A percentile compares a stretch with the other conserved stretches of the same genome.
These are phyloP conservation scores for Hymenoscyphus linearis DNA, from an alignment of 2,329 filamentous ascomycete species.

Conservation along the genomic window DNA sequence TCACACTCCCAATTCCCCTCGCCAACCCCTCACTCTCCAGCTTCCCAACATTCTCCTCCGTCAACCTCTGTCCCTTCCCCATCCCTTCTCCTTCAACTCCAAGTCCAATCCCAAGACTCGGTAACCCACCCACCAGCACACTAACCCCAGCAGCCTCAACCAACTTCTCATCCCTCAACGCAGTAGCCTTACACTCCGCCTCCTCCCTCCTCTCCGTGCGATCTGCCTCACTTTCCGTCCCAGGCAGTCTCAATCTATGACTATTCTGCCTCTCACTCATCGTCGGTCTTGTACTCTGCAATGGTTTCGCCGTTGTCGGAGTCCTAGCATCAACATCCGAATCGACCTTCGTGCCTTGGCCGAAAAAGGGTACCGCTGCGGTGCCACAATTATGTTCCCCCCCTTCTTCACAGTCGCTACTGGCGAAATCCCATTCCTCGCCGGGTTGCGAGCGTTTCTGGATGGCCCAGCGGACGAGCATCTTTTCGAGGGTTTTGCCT, in stretches of 20 bases:
- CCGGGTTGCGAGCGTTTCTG: constrained; percentile 31
- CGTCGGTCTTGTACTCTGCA: constrained; percentile 6
- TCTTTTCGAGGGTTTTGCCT: constrained; percentile 60
- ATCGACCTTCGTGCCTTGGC: constrained; percentile 10
- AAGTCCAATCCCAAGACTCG: constrained; percentile 29
- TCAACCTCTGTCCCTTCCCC: constrained; percentile 40
- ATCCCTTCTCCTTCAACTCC: background rate
- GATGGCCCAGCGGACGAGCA: constrained; percentile 64
- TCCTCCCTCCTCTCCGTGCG: constrained; percentile 40
- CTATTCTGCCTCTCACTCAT: constrained; percentile 21
- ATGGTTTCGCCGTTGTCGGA: background rate
- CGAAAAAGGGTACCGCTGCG: constrained; percentile 19
- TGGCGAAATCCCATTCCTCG: constrained; percentile 9
- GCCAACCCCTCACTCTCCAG: constrained; percentile 34
- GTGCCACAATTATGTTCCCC: constrained; percentile 23
- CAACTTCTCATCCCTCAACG: constrained; percentile 49
- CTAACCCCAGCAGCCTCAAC: constrained; percentile 30
- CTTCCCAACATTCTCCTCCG: constrained; percentile 49
- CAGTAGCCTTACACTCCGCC: constrained; percentile 50
- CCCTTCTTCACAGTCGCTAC: constrained; percentile 25
- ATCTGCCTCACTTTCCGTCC: constrained; percentile 37
- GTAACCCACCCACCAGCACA: constrained; percentile 29
- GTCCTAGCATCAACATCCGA: background rate
- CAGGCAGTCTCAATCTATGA: constrained; percentile 25
- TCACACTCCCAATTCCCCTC: constrained; percentile 8